Percentiles rank a stretch among this genome's conserved stretches.
These are phyloP conservation scores for Trametes cingulata DNA, from an alignment of 768 basidiomycete genomes.

Conservation along the genomic window DNA sequence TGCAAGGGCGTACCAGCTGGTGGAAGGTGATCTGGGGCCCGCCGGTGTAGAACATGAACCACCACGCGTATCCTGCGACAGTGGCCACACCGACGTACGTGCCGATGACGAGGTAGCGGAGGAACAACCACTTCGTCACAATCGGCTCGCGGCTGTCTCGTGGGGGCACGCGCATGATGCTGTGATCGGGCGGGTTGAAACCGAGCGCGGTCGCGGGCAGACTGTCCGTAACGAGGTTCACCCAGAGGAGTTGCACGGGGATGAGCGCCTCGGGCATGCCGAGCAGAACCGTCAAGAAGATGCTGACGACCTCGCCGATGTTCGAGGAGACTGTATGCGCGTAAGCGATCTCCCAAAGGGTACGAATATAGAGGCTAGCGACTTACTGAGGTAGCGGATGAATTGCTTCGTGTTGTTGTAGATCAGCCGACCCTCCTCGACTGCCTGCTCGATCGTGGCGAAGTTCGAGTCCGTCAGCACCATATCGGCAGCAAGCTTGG, in stretches of 20 bases:
- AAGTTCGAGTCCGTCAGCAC: constrained; percentile 97
- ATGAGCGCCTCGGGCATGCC: constrained; percentile 99
- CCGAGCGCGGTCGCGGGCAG: constrained; percentile 96
- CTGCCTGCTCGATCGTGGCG: constrained; percentile 92
- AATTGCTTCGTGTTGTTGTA: constrained; percentile 99
- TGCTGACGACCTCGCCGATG: constrained; percentile 96
- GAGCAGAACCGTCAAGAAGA: constrained; percentile 94
- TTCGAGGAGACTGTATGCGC: constrained; percentile 76
- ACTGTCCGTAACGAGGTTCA: constrained; percentile 96
- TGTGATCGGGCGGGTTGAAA: constrained; percentile 96
- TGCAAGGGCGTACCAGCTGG: constrained; percentile 72
- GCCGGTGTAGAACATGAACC: constrained; percentile 90
- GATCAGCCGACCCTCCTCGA: constrained; percentile 96
- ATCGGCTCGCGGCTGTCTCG: constrained; percentile 89
- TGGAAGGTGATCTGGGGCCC: constrained; percentile 94
- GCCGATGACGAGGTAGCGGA: constrained; percentile 93
- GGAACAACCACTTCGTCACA: constrained; percentile 91
- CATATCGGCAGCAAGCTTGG: constrained; percentile 98
- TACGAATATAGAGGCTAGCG: too few species aligned
- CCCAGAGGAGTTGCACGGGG: constrained; percentile 97
- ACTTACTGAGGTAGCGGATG: constrained; percentile 94
- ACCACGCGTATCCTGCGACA: constrained; percentile 98
- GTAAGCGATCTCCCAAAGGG: not conserved
- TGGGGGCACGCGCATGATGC: constrained; percentile 95
- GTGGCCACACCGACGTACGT: constrained; percentile 93